A percentile compares a stretch with the other conserved stretches of the same genome.
Conservation (phyloP, 192 early-diverging fungal genomes). For the Linnemannia exigua region DNA sequence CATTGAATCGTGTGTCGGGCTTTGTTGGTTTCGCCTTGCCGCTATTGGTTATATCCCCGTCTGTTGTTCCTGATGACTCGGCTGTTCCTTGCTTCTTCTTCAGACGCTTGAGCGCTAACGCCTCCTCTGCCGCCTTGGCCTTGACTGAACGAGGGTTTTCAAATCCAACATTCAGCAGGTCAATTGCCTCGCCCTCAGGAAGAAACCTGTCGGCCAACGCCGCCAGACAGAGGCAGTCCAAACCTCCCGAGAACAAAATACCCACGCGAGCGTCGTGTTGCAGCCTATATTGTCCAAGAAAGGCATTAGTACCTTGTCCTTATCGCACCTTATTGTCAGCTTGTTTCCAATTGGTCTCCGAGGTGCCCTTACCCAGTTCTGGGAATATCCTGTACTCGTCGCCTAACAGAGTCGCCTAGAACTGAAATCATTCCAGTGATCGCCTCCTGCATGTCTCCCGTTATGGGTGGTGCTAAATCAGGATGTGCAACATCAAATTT, state of each 20-base stretch:
- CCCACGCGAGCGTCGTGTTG: constrained; percentile 69
- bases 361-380: constrained; percentile 47
- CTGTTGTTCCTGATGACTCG: constrained; percentile 4
- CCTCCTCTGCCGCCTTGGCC: constrained; percentile 57
- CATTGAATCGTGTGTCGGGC: constrained; percentile 36
- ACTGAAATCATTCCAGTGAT: constrained; percentile 54
- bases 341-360: background rate
- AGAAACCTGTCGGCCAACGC: constrained; percentile 83
- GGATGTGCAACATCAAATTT: constrained; percentile 37
- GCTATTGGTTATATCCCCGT: background rate
- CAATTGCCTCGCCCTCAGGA: constrained; percentile 82
- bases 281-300: constrained; percentile 27
- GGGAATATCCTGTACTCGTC: constrained; percentile 65
- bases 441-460: constrained; percentile 53
- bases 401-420: constrained; percentile 62
- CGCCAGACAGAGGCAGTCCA: constrained; percentile 94
- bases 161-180: constrained; percentile 96
- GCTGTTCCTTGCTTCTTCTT: constrained; percentile 19
- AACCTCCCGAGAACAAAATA: constrained; percentile 93
- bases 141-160: constrained; percentile 86
- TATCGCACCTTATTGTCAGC: background rate
- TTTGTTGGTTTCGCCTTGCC: background rate
- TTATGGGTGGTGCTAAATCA: constrained; percentile 50
- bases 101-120: constrained; percentile 25
- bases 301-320: background rate